Evolutionary conservation across 192 early-diverging fungal species (phyloP).

Genomic region (Backusella parvicylindrica): DNA sequence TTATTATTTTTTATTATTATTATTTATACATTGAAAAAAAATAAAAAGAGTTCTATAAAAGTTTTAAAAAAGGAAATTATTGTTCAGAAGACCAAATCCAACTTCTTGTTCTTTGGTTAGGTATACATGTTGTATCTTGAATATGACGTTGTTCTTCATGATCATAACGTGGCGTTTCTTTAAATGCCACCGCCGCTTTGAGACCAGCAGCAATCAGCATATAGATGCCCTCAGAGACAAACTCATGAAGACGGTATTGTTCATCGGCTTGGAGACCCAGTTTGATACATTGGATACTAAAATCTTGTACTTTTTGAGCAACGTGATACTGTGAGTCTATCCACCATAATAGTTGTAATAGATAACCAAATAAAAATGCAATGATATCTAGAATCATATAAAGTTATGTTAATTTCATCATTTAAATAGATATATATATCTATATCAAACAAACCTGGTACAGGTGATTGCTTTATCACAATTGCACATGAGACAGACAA

Average conservation of each 20-base stretch:
- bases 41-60: not conserved
- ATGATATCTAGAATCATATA: constrained; percentile 4
- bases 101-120: not conserved
- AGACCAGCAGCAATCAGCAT: constrained; percentile 43
- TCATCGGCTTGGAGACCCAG: constrained; percentile 46
- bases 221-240: constrained; percentile 44
- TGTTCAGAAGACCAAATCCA: not conserved
- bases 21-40: not conserved
- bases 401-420: not conserved
- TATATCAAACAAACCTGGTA: constrained; percentile 34
- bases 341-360: constrained; percentile 33
- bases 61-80: not conserved
- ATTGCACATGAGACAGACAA: constrained; percentile 44
- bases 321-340: constrained; percentile 47
- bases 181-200: constrained; percentile 55
- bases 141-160: not conserved
- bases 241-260: constrained; percentile 52
- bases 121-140: not conserved
- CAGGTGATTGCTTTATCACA: constrained; percentile 51
- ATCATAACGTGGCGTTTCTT: constrained; percentile 46
- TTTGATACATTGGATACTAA: constrained; percentile 44
- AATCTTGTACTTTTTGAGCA: constrained; percentile 44
- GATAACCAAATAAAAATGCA: constrained; percentile 30
- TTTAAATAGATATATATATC: not conserved
- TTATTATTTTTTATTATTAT: not conserved